These are phyloP conservation scores for Turnera subulata DNA, from an alignment of 345 rosid species.

Conservation along the genomic window DNA sequence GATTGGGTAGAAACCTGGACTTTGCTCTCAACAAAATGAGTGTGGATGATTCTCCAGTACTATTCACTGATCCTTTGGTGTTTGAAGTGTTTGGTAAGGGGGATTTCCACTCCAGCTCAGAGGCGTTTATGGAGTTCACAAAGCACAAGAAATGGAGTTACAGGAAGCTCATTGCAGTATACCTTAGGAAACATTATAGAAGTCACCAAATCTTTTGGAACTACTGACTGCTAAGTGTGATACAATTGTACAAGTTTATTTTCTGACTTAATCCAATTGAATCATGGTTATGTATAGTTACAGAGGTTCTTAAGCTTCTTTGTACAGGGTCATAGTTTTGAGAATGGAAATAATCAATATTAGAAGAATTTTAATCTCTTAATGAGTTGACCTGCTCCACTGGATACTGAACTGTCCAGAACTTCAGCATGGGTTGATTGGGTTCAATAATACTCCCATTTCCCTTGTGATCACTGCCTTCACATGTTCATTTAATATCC, in stretches of 20 bases:
- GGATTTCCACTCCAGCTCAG: slow-evolving; percentile 67
- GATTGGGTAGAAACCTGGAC: slow-evolving; percentile 61
- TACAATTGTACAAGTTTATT: too few species aligned
- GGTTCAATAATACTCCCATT: too few species aligned
- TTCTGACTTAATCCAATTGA: not conserved
- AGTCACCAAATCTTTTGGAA: slow-evolving; percentile 84
- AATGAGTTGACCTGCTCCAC: too few species aligned
- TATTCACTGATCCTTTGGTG: slow-evolving; percentile 53
- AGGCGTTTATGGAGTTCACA: slow-evolving; percentile 68
- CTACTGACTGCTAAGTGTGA: slow-evolving; percentile 37
- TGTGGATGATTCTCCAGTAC: slow-evolving; percentile 43
- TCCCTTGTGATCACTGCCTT: too few species aligned
- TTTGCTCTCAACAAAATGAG: slow-evolving; percentile 54
- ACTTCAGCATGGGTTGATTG: too few species aligned
- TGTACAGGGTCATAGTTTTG: not conserved
- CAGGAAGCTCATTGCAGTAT: slow-evolving; percentile 46
- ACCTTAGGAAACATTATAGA: slow-evolving; percentile 57
- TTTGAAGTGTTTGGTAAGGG: slow-evolving; percentile 82
- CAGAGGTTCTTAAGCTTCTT: not conserved
- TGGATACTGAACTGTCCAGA: too few species aligned
- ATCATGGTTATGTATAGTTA: not conserved
- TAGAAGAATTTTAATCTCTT: too few species aligned
- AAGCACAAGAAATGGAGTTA: slow-evolving; percentile 53
- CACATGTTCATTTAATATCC: too few species aligned
- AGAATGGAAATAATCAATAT: too few species aligned